These are phyloP conservation scores for Nemania serpens DNA, from an alignment of 2,329 filamentous ascomycete genomes.

Conservation along the genomic window DNA sequence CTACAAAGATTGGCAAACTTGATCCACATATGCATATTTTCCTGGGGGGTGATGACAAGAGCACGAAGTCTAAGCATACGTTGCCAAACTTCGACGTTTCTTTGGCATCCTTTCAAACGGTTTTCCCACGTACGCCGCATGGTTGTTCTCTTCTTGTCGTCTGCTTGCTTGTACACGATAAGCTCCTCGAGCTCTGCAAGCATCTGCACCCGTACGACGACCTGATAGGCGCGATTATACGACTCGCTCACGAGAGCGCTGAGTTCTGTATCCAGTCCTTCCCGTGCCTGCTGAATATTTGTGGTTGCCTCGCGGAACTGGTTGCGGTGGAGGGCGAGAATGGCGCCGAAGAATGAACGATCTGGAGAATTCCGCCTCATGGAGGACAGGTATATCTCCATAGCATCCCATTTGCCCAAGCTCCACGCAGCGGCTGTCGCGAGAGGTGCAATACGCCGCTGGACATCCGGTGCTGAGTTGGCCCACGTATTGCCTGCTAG, in stretches of 20 bases:
- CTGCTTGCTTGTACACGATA: constrained; percentile 95
- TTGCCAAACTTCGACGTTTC: constrained; percentile 98
- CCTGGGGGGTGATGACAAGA: constrained; percentile 85
- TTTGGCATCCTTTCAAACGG: constrained; percentile 89
- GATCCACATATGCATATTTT: constrained; percentile 99
- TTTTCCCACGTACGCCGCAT: constrained; percentile 97
- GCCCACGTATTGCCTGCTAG: constrained; percentile 94
- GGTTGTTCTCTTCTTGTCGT: constrained; percentile 83
- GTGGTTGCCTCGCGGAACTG: constrained; percentile 89
- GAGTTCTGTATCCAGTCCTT: constrained; percentile 92
- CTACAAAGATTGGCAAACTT: constrained; percentile 98
- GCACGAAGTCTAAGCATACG: constrained; percentile 94
- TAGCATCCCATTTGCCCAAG: constrained; percentile 93
- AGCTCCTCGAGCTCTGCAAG: constrained; percentile 97
- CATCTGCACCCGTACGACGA: constrained; percentile 99
- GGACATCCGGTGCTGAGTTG: constrained; percentile 83
- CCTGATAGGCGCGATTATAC: constrained; percentile 95
- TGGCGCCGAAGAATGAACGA: constrained; percentile 95
- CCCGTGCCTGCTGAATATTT: constrained; percentile 89
- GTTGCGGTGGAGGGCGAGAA: constrained; percentile 91
- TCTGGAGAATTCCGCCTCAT: constrained; percentile 96
- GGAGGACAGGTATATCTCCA: constrained; percentile 95
- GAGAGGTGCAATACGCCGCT: constrained; percentile 87
- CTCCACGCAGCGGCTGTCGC: constrained; percentile 97
- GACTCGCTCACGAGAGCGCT: constrained; percentile 97